A percentile compares a stretch with the other conserved stretches of the same genome.
Evolutionary conservation across 345 rosid genomes (phyloP).

Genomic region (Salix koriyanagi): DNA sequence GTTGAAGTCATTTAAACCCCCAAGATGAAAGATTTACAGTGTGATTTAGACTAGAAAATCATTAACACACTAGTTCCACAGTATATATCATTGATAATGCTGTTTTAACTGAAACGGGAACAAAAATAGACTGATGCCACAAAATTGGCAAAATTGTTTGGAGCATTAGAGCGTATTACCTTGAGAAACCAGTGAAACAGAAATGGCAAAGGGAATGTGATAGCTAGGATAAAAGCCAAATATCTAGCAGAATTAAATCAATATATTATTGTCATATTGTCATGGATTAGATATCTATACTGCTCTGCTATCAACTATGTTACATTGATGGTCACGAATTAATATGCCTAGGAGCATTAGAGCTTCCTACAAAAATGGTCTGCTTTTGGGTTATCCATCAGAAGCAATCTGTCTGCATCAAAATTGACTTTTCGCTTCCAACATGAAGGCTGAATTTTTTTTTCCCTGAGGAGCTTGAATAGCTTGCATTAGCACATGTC

Average conservation of each 20-base stretch:
- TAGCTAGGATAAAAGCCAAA: not conserved
- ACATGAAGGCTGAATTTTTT: not conserved
- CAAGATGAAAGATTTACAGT: too few species aligned
- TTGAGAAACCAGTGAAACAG: too few species aligned
- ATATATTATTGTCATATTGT: not conserved
- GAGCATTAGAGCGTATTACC: too few species aligned
- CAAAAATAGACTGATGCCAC: too few species aligned
- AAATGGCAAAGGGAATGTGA: too few species aligned
- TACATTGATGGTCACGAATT: constrained; percentile 8
- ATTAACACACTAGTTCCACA: too few species aligned
- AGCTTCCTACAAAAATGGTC: not conserved
- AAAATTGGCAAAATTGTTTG: too few species aligned
- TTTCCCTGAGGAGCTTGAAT: not conserved
- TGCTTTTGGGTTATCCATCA: not conserved
- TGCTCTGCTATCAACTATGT: constrained; percentile 8
- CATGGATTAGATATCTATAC: not conserved
- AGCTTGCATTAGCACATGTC: not conserved
- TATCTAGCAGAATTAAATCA: not conserved
- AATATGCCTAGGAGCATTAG: constrained; percentile 5
- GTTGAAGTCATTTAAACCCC: too few species aligned
- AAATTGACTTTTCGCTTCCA: constrained; percentile 19
- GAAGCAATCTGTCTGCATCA: constrained; percentile 21
- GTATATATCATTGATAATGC: too few species aligned
- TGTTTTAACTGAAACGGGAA: too few species aligned
- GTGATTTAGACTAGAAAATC: too few species aligned